phyloP scores from a whole-genome alignment of 768 basidiomycete species.

The Crepidotus variabilis region DNA sequence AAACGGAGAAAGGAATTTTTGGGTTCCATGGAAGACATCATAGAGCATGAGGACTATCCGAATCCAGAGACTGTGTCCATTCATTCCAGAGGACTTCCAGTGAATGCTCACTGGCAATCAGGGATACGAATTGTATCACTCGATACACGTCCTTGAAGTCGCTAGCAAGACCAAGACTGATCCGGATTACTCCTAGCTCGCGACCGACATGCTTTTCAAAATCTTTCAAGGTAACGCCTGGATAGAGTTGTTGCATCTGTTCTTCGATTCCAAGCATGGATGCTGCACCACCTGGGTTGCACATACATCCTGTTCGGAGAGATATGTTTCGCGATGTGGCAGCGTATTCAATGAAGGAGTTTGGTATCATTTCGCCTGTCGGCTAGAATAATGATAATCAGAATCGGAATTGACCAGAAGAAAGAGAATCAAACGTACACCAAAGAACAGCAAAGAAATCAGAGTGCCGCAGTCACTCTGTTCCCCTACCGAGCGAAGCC shows the following conservation, averaged over 20 bases:
- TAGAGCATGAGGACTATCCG: neutral
- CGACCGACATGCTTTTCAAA: constrained; percentile 59
- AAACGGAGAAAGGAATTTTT: neutral
- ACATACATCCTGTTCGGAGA: constrained; percentile 83
- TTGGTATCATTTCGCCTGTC: constrained; percentile 61
- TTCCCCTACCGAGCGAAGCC: constrained; percentile 56
- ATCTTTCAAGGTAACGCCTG: constrained; percentile 56
- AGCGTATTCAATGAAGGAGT: constrained; percentile 69
- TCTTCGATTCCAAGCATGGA: constrained; percentile 63
- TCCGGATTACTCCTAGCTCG: constrained; percentile 71
- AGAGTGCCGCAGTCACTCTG: constrained; percentile 64
- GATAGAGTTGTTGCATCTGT: constrained; percentile 58
- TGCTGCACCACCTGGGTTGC: constrained; percentile 81
- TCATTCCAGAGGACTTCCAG: constrained; percentile 22
- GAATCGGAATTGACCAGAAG: constrained; percentile 5
- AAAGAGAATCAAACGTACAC: constrained; percentile 37
- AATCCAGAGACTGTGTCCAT: constrained; percentile 23
- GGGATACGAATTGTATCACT: constrained; percentile 44
- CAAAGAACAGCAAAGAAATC: constrained; percentile 59
- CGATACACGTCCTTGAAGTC: constrained; percentile 74
- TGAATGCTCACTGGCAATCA: constrained; percentile 33
- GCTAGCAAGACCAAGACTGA: constrained; percentile 77
- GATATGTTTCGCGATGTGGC: constrained; percentile 66
- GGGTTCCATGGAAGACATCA: neutral
- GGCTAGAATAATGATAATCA: constrained; percentile 37